Evolutionary conservation across 1,284 basidiomycete genomes (phyloP), one percentile per base, ranked within the genome.

Genomic region (Sporisorium graminicola): DNA sequence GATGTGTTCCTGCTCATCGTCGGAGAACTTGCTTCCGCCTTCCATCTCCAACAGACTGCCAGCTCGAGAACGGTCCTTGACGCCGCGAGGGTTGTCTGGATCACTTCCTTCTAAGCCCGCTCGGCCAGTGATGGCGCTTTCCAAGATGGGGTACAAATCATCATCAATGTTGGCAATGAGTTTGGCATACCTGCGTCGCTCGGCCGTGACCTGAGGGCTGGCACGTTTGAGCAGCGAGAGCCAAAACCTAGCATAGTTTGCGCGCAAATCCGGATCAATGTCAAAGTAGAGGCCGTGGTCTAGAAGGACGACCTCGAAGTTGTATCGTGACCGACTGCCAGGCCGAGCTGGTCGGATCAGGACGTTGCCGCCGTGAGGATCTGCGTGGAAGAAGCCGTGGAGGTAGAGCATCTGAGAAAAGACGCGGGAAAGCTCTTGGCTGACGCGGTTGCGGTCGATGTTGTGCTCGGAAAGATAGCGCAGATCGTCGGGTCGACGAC

Each of bases 371-470:
- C 77, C 83, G 65, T 85, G 84, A 16, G 83, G 84, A 62, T 85
- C 82, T 20, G 75, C 78, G 55, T 80, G 82, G 61, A 82, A 85
- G 76, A 83, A 95, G 40, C 96, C 96, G 85, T 98, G 94, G 43
- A 98, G 86, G 83, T 98, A 98, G 22, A 99, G 94, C 97, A 99
- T 99, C 82, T 91, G 92, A 53, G 91, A 92, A 83, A 98, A 98
- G 82, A 96, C 94, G 70, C 83, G 74, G 2, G 85, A 83, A 9
- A 87, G 81, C 86, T 98, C 95, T 71, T 97, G 88, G 3, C 94
- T 92, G 46, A 98, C 95, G 83, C 92, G 92, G 82, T 98, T 99
- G 59, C 96, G 89, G 86, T 99, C 94, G 79, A 99, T 98, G 58
- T 91, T 88, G 77, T 94, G 89, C 49, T 91, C 87, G 37, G 92